Conservation (phyloP, 2,329 filamentous ascomycete genomes). For the Talaromyces verruculosus region DNA sequence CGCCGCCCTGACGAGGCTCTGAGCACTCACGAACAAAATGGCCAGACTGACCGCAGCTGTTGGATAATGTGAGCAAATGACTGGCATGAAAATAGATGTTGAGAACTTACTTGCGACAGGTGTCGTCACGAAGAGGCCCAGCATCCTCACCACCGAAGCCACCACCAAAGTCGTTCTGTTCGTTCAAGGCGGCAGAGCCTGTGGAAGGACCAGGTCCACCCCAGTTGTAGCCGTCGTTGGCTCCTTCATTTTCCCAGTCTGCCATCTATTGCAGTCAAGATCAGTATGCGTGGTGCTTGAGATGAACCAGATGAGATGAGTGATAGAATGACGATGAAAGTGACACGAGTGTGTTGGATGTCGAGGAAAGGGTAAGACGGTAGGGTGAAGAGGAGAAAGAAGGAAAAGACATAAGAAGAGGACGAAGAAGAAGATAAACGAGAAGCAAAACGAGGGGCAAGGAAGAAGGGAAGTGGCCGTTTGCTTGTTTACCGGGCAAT, state of each 20-base stretch:
- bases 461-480: neutral
- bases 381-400: neutral
- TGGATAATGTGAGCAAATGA: neutral
- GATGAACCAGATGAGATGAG: neutral
- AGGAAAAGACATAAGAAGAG: neutral
- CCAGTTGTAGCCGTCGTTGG: constrained; percentile 7
- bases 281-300: neutral
- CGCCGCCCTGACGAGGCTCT: constrained; percentile 38
- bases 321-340: neutral
- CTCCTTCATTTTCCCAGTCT: constrained; percentile 7
- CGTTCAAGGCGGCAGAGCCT: constrained; percentile 14
- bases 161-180: constrained; percentile 10
- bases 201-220: constrained; percentile 12
- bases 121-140: constrained; percentile 26
- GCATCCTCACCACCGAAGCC: constrained; percentile 13
- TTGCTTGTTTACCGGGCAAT: neutral
- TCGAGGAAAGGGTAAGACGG: neutral
- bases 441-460: neutral
- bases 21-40: constrained; percentile 48
- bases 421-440: neutral
- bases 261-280: constrained; percentile 11
- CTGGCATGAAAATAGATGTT: neutral
- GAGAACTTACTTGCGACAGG: constrained; percentile 40
- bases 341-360: neutral
- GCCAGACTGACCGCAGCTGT: constrained; percentile 37